Conservation (phyloP, 495 filamentous ascomycete genomes). For the Aspergillus mulundensis region DNA sequence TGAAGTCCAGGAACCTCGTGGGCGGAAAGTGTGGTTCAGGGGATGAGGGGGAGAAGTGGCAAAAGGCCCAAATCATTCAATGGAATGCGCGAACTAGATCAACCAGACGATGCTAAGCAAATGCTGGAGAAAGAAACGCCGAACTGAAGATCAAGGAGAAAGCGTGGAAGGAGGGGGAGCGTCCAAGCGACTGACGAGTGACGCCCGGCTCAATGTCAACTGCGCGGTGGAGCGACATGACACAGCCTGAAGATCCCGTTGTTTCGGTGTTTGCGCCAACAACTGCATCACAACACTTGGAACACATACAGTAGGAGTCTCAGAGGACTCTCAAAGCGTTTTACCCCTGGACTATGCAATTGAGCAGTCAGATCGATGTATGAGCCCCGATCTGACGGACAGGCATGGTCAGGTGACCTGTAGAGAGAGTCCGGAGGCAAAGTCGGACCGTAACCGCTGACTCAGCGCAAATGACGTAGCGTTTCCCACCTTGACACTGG, state of each 20-base stretch:
- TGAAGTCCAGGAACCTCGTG: neutral
- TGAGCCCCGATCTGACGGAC: neutral
- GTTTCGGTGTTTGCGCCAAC: neutral
- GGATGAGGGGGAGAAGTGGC: neutral
- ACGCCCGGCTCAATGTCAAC: neutral
- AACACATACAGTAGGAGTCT: too few relatives aligned
- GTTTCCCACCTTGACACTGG: too few relatives aligned
- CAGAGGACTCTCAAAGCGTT: neutral
- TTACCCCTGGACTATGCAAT: neutral
- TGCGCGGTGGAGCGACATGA: conserved; percentile 1
- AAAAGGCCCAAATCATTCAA: neutral
- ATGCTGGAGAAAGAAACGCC: neutral
- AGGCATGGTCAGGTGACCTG: neutral
- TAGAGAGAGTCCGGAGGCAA: neutral
- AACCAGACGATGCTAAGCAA: neutral
- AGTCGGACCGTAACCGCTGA: neutral
- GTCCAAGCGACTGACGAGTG: neutral
- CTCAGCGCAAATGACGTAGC: neutral
- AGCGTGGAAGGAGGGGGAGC: neutral
- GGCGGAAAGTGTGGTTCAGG: conserved; percentile 4
- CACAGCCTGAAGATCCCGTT: neutral
- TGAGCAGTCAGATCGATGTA: neutral
- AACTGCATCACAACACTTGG: neutral
- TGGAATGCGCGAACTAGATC: neutral
- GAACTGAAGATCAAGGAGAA: neutral